These are phyloP conservation scores for Zygoascus ofunaensis DNA, from an alignment of 805 yeast genomes.

Conservation along the genomic window DNA sequence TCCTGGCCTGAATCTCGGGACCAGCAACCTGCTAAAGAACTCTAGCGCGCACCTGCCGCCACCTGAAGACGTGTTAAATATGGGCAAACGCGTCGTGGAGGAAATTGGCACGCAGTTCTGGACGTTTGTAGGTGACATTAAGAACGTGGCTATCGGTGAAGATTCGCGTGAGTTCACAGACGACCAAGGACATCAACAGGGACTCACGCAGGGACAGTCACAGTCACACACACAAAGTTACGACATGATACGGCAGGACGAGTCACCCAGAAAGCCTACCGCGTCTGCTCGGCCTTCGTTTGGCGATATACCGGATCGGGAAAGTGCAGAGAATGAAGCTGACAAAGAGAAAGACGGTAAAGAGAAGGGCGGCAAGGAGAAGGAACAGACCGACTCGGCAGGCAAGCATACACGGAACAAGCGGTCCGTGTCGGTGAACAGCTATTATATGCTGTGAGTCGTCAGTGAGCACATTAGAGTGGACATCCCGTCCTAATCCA, in stretches of 20 bases:
- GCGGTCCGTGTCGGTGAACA: slow-evolving; percentile 7
- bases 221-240: neutral
- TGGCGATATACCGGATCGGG: neutral
- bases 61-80: slow-evolving; percentile 21
- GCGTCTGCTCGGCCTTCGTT: too few species aligned
- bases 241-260: neutral
- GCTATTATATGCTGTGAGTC: slow-evolving; percentile 11
- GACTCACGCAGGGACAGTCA: neutral
- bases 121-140: slow-evolving; percentile 29
- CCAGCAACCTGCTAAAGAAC: neutral
- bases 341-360: neutral
- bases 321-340: neutral
- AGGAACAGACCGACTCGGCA: neutral
- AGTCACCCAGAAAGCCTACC: neutral
- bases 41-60: slow-evolving; percentile 13
- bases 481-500: too few species aligned
- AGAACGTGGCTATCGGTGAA: slow-evolving; percentile 28
- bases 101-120: slow-evolving; percentile 29
- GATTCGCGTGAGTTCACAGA: slow-evolving; percentile 11
- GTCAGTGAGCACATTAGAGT: too few species aligned
- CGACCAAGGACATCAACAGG: neutral
- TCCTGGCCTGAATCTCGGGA: slow-evolving; percentile 90
- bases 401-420: neutral
- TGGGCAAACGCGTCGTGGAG: slow-evolving; percentile 27
- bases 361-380: neutral